These are phyloP conservation scores for Aureobasidium sp. DNA, from an alignment of 2,329 filamentous ascomycete genomes.

Conservation along the genomic window DNA sequence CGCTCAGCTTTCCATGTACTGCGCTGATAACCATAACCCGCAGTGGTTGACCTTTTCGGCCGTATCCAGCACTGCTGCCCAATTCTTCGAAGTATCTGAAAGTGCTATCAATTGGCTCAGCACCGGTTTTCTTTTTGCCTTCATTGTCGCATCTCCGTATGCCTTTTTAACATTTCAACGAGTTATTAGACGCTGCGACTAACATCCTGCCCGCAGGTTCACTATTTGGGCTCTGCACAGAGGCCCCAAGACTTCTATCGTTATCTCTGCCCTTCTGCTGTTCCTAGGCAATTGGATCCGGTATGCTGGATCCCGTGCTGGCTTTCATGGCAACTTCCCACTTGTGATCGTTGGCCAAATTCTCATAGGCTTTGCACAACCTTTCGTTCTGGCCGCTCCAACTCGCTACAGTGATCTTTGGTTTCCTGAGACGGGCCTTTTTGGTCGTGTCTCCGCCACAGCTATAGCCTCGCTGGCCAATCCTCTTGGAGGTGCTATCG, in stretches of 20 bases:
- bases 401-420: constrained; percentile 89
- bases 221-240: constrained; percentile 70
- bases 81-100: constrained; percentile 68
- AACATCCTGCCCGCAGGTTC: background rate
- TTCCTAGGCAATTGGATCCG: constrained; percentile 80
- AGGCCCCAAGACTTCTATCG: constrained; percentile 70
- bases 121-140: constrained; percentile 79
- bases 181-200: background rate
- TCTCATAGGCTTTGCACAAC: constrained; percentile 79
- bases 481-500: constrained; percentile 74
- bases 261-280: constrained; percentile 62
- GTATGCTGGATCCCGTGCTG: constrained; percentile 26
- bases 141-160: constrained; percentile 60
- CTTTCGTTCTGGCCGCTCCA: constrained; percentile 83
- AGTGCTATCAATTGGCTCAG: constrained; percentile 86
- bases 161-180: background rate
- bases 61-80: constrained; percentile 62
- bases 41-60: constrained; percentile 91
- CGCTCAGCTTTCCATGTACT: background rate
- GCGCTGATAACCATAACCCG: background rate
- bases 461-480: constrained; percentile 80
- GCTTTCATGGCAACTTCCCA: constrained; percentile 52
- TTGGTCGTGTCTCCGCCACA: constrained; percentile 67
- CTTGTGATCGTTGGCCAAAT: constrained; percentile 88
- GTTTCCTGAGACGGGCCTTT: constrained; percentile 68